Evolutionary conservation across 768 basidiomycete genomes (phyloP).

Genomic region (Phylloporus scabripes): DNA sequence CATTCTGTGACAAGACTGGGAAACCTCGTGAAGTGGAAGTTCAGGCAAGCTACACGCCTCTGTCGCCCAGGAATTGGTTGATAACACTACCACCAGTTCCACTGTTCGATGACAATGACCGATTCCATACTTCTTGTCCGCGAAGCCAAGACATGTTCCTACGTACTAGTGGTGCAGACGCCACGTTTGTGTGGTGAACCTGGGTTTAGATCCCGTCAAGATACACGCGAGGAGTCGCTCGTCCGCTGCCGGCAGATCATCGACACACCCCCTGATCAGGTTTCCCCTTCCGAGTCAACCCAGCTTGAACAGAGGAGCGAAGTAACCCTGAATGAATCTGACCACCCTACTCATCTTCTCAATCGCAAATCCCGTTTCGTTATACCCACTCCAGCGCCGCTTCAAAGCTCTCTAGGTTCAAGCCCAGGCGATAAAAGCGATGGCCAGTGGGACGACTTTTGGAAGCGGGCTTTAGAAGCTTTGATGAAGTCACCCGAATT

Average conservation of each 20-base stretch:
- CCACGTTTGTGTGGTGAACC: constrained; percentile 92
- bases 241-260: constrained; percentile 75
- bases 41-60: constrained; percentile 53
- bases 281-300: constrained; percentile 23
- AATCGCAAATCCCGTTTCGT: constrained; percentile 45
- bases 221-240: constrained; percentile 58
- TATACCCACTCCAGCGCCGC: constrained; percentile 28
- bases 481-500: constrained; percentile 29
- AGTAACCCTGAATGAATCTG: constrained; percentile 41
- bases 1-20: constrained; percentile 88
- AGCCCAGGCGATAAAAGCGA: constrained; percentile 12
- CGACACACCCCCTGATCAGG: constrained; percentile 8
- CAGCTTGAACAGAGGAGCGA: constrained; percentile 32
- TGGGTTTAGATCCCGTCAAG: constrained; percentile 76
- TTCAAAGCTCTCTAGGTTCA: constrained; percentile 16
- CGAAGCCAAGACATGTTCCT: constrained; percentile 90
- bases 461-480: constrained; percentile 26
- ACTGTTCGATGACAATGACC: constrained; percentile 92
- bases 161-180: constrained; percentile 90
- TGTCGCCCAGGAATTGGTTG: constrained; percentile 1
- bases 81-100: constrained; percentile 52
- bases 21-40: constrained; percentile 88
- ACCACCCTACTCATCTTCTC: constrained; percentile 52
- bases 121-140: constrained; percentile 90
- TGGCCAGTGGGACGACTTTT: constrained; percentile 19